Evolutionary conservation across 495 filamentous ascomycete genomes (phyloP).

Genomic region (Hyaloscypha finlandica): DNA sequence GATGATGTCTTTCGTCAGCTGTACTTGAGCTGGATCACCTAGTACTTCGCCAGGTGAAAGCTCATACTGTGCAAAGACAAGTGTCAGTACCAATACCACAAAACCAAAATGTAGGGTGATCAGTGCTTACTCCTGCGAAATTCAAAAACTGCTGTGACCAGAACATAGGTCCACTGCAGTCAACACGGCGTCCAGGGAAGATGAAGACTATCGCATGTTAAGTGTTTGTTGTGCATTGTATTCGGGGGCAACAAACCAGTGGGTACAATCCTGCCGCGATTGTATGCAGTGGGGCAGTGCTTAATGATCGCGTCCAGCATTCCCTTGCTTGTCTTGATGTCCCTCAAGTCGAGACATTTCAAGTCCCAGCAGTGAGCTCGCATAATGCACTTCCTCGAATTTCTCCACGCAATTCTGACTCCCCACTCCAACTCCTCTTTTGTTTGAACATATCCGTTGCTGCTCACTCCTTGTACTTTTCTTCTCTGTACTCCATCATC

Average conservation of each 20-base stretch:
- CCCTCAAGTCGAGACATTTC: neutral
- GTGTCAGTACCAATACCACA: neutral
- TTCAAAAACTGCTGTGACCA: neutral
- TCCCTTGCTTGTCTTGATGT: neutral
- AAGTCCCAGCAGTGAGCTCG: neutral
- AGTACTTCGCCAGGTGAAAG: neutral
- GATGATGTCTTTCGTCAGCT: neutral
- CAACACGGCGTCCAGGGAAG: neutral
- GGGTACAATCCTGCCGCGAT: neutral
- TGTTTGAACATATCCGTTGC: neutral
- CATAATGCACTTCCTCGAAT: neutral
- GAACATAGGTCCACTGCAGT: neutral
- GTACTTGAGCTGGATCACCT: neutral
- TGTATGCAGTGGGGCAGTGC: neutral
- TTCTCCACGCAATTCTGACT: neutral
- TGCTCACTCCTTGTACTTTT: neutral
- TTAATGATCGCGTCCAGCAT: neutral
- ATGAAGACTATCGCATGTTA: neutral
- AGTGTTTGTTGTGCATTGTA: neutral
- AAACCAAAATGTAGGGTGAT: neutral
- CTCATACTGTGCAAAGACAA: neutral
- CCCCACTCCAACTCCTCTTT: neutral
- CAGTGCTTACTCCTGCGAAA: neutral
- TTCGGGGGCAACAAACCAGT: neutral
- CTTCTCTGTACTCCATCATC: neutral